Conservation (phyloP, 345 rosid genomes). For the Melaleuca alternifolia region DNA sequence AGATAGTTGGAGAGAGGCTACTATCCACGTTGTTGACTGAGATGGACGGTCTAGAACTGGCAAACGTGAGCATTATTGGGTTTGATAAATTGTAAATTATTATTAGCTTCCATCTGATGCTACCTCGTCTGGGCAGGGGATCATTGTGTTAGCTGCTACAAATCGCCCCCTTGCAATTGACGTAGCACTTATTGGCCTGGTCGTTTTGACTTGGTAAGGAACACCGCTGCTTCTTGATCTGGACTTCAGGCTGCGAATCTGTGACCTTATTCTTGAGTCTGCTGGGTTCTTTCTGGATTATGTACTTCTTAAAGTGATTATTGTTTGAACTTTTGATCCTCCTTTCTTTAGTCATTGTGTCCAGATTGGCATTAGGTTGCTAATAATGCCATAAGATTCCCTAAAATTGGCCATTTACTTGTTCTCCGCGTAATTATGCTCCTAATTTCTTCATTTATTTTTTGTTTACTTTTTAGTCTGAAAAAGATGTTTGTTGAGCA, state of each 20-base stretch:
- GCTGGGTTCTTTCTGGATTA: not conserved
- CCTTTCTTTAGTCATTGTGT: not conserved
- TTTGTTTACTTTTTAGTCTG: not conserved
- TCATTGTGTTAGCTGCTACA: constrained; percentile 88
- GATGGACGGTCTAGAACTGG: constrained; percentile 94
- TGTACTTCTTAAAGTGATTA: not conserved
- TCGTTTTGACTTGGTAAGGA: constrained; percentile 73
- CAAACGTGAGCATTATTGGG: constrained; percentile 39
- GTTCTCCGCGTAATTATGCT: not conserved
- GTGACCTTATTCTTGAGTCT: not conserved
- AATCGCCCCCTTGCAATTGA: constrained; percentile 88
- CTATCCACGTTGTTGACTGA: constrained; percentile 83
- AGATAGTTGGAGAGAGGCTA: constrained; percentile 86
- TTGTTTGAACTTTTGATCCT: no score
- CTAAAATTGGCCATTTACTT: not conserved
- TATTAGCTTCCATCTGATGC: not conserved
- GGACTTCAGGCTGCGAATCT: not conserved
- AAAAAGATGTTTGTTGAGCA: not conserved
- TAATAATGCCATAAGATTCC: not conserved
- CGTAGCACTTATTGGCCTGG: constrained; percentile 96
- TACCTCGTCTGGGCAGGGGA: constrained; percentile 35
- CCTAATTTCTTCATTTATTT: not conserved
- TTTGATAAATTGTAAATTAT: not conserved
- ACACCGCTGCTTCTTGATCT: not conserved
- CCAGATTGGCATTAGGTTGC: not conserved